A percentile compares a stretch with the other conserved stretches of the same genome.
phyloP scores from a whole-genome alignment of 768 basidiomycete species.

The Paxillus involutus region DNA sequence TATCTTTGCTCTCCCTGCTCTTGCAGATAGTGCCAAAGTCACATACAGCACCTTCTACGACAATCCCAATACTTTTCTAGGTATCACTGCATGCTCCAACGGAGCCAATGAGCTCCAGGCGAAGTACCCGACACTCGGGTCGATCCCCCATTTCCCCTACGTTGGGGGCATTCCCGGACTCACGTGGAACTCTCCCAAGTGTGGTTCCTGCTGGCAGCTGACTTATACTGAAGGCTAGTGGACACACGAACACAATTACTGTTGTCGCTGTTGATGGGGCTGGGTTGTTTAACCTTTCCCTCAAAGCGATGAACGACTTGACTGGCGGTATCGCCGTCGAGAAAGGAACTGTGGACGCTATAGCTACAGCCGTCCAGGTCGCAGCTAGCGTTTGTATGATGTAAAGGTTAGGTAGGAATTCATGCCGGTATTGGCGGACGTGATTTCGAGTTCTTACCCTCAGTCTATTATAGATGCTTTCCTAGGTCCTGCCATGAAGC shows the following conservation, averaged over 20 bases:
- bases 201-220: slow-evolving; percentile 61
- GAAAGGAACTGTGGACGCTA: slow-evolving; percentile 46
- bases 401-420: slow-evolving; percentile 13
- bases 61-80: slow-evolving; percentile 22
- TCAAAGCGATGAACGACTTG: slow-evolving; percentile 34
- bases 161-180: slow-evolving; percentile 27
- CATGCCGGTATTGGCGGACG: too few relatives aligned
- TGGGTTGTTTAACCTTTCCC: slow-evolving; percentile 37
- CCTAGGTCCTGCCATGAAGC: not conserved
- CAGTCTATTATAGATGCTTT: not conserved
- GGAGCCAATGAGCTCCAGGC: slow-evolving; percentile 32
- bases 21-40: slow-evolving; percentile 36
- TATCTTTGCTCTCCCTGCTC: slow-evolving; percentile 15
- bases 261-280: slow-evolving; percentile 55
- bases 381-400: slow-evolving; percentile 48
- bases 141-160: slow-evolving; percentile 32
- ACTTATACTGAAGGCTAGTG: slow-evolving; percentile 40
- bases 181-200: slow-evolving; percentile 48
- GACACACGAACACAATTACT: slow-evolving; percentile 39
- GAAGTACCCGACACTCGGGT: slow-evolving; percentile 33
- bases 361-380: slow-evolving; percentile 43
- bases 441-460: not conserved
- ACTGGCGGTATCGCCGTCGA: slow-evolving; percentile 41
- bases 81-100: slow-evolving; percentile 35
- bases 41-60: slow-evolving; percentile 37